Evolutionary conservation across 2,329 filamentous ascomycete species (phyloP), one percentile per base, ranked within the genome.

Genomic region (Fusarium redolens): DNA sequence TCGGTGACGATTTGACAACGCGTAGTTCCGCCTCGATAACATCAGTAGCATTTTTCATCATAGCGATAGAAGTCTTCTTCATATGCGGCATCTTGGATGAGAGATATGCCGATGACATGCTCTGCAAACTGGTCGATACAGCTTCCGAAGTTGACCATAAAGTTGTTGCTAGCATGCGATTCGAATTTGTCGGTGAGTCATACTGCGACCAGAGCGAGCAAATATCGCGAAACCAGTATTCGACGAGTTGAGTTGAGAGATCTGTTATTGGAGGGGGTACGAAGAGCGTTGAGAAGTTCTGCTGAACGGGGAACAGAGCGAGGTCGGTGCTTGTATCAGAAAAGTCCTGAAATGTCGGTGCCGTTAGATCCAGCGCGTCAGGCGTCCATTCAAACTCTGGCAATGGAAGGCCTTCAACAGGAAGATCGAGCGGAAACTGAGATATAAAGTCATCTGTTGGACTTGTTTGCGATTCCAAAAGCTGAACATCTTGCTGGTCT

Each of bases 161-260:
- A 4, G 79, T 77, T 3, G 78, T 78, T 9, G 82, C 82, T 6
- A 84, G 74, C 48, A 77, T 80, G 2, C 82, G 81, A 58, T 84
- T 84, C 18, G 81, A 78, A 41, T 84, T 84, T 41, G 78, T 73
- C 3, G 79, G 74, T 6, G 82, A 84, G 71, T 84, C 82, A 45
- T 82, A 83, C 5, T 81, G 81, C 3, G 82, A 83, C 82, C 82
- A 84, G 7, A 81, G 78, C 4, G 81, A 78, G 48, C 82, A 84
- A 1, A 84, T 81, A 14, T 82, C 78, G 5, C 78, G 74, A 48
- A 84, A 84, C 82, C 82, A 84, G 37, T 75, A 73, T 7, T 73
- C 75, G 31, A 84, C 79, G 3, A 84, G 76, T 0, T 80, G 74
- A 0, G 79, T 77, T 7, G 79, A 73, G 4, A 58, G 45, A 11